A percentile compares a stretch with the other conserved stretches of the same genome.
phyloP scores from a whole-genome alignment of 495 filamentous ascomycete genomes.

The Tuber brumale region DNA sequence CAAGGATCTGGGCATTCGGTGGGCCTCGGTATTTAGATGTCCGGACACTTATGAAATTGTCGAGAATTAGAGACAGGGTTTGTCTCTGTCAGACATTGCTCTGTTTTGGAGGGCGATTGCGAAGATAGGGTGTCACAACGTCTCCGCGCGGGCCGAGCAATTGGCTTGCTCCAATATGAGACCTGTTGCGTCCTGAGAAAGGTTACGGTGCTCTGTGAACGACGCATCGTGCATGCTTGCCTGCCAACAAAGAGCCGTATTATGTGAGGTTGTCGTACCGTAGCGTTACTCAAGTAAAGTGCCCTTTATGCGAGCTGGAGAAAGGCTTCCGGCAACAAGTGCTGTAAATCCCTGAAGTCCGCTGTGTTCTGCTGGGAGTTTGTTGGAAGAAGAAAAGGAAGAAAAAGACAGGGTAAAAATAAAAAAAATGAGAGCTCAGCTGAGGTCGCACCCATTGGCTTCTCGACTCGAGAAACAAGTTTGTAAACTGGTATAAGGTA shows the following conservation, averaged over 20 bases:
- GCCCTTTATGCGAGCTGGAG: neutral
- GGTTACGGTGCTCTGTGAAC: neutral
- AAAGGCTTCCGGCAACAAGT: neutral
- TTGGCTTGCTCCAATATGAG: neutral
- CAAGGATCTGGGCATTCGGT: too few species aligned
- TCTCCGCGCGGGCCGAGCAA: neutral
- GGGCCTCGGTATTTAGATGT: too few species aligned
- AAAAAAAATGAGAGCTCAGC: neutral
- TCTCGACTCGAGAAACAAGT: neutral
- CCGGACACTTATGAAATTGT: too few species aligned
- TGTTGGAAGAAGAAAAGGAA: neutral
- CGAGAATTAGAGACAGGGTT: neutral
- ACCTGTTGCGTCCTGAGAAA: neutral
- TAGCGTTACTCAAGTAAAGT: neutral
- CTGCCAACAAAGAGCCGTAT: neutral
- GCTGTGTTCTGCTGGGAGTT: neutral
- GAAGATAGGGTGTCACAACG: neutral
- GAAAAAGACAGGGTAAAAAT: neutral
- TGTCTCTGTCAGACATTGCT: neutral
- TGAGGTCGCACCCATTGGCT: neutral
- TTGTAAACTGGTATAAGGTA: neutral
- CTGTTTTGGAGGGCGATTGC: neutral
- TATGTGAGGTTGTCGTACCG: neutral
- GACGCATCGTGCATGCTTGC: neutral
- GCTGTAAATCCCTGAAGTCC: neutral